A percentile compares a stretch with the other conserved stretches of the same genome.
Conservation (phyloP, 148 eudicot genomes). For the Limonium bicolor region DNA sequence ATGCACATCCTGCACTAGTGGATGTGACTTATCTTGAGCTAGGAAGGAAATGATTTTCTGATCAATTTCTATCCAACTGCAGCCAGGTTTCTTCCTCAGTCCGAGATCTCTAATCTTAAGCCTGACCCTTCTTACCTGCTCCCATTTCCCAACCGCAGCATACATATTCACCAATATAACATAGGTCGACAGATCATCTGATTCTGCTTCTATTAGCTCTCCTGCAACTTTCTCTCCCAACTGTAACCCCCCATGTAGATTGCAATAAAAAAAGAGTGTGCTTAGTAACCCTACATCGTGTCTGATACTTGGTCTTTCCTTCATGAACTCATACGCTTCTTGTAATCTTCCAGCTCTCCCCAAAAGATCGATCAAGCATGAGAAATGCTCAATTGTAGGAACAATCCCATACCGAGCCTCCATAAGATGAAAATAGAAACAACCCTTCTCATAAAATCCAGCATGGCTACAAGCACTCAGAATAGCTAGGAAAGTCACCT, state of each 20-base stretch:
- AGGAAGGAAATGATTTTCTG: slow-evolving; percentile 16
- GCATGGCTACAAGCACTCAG: slow-evolving; percentile 25
- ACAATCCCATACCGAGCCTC: slow-evolving; percentile 8
- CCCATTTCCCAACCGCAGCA: slow-evolving; percentile 20
- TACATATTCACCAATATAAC: slow-evolving; percentile 22
- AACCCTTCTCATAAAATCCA: slow-evolving; percentile 26
- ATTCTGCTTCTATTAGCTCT: slow-evolving; percentile 13
- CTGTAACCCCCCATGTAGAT: slow-evolving; percentile 18
- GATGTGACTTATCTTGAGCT: slow-evolving; percentile 16
- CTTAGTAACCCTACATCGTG: slow-evolving; percentile 19
- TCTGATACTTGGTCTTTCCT: slow-evolving; percentile 6
- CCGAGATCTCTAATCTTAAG: slow-evolving; percentile 19
- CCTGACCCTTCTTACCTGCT: slow-evolving; percentile 15
- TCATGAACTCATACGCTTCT: slow-evolving; percentile 23
- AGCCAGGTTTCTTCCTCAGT: slow-evolving; percentile 27
- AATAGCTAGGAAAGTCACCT: slow-evolving; percentile 23
- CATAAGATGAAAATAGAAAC: slow-evolving; percentile 17
- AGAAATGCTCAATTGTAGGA: slow-evolving; percentile 21
- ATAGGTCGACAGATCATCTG: slow-evolving; percentile 23
- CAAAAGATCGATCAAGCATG: slow-evolving; percentile 22
- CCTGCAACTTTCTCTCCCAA: slow-evolving; percentile 19
- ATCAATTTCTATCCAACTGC: slow-evolving; percentile 30
- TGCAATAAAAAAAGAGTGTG: slow-evolving; percentile 23
- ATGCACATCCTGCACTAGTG: slow-evolving; percentile 11
- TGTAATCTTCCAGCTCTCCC: slow-evolving; percentile 27